Evolutionary conservation across 2,329 filamentous ascomycete species (phyloP), one percentile per base, ranked within the genome.

Genomic region (Colletotrichum somersetense): DNA sequence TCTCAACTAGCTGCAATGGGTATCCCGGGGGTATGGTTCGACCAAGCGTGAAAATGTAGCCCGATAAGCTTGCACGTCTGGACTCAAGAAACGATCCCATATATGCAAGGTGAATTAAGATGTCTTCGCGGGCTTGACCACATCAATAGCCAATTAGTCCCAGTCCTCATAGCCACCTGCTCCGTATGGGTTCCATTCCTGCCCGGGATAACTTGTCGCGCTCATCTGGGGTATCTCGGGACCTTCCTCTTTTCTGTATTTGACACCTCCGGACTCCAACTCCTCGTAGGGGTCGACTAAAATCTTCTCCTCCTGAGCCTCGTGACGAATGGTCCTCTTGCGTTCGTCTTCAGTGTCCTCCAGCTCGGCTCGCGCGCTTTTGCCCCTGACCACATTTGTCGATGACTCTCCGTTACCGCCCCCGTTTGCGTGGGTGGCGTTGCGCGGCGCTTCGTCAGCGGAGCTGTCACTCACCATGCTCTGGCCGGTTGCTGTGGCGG

Each of bases 121-220:
- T 33, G 30, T 11, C 8, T 20, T 23, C 5, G 18, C 18, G 26
- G 14, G 35, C 50, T 56, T 12, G 18, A 14, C 5, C 38, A 42
- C 10, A 35, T 23, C 3, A 26, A 14, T 35, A 16, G 5, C 35
- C 23, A 6, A 26, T 56, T 55, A 73, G 26, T 75, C 66, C 66
- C 69, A 62, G 12, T 73, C 73, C 26, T 74, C 74, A 42, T 69
- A 72, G n/a, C 66, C 64, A 10, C 71, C 68, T 8, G 42, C 58
- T 14, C 80, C 80, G 42, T 87, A 89, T 2, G 90, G 90, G 75
- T 88, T 88, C 91, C 91, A 93, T 79, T 93, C 91, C 81, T 92
- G 89, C 0, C 91, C 91, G 0, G 91, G 91, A 79, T 92, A 93
- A 77, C 88, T 90, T 16, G 90, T 91, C 8, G 90, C 91, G 59